These are phyloP conservation scores for Astragalus glycyphyllos DNA, from an alignment of 306 rosid species.

Conservation along the genomic window DNA sequence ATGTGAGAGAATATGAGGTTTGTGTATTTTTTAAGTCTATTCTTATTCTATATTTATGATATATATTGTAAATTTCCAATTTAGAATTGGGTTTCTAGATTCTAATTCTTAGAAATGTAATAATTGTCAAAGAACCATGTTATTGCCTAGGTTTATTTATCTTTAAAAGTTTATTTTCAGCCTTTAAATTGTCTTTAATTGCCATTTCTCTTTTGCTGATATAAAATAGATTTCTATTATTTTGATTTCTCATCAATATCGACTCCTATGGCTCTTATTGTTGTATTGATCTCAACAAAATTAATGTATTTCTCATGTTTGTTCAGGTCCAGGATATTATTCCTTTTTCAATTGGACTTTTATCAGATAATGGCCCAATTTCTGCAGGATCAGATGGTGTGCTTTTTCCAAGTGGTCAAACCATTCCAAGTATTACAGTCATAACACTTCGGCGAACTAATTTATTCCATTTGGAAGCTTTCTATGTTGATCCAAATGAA, in stretches of 20 bases:
- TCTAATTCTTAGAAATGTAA: constrained; percentile 14
- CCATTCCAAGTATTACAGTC: constrained; percentile 69
- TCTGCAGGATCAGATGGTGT: constrained; percentile 55
- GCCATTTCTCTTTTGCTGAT: constrained; percentile 20
- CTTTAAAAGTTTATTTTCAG: constrained; percentile 17
- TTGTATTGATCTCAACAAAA: constrained; percentile 25
- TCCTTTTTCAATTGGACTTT: constrained; percentile 73
- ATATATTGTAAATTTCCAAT: constrained; percentile 21
- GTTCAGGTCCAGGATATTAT: constrained; percentile 82
- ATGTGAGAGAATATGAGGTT: constrained; percentile 94
- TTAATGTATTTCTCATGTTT: constrained; percentile 34
- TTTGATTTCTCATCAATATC: constrained; percentile 33
- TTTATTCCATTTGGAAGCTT: constrained; percentile 76
- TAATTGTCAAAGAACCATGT: constrained; percentile 22
- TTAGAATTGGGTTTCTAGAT: constrained; percentile 31
- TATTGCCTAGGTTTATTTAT: constrained; percentile 26
- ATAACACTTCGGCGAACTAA: constrained; percentile 59
- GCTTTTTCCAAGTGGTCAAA: constrained; percentile 76
- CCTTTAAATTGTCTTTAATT: constrained; percentile 22
- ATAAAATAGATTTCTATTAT: constrained; percentile 9
- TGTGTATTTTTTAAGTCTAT: constrained; percentile 43
- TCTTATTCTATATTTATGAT: constrained; percentile 23
- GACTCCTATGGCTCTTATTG: constrained; percentile 14
- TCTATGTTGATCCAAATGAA: constrained; percentile 67
- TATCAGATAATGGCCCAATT: constrained; percentile 64